These are phyloP conservation scores for Castanea sativa DNA, from an alignment of 306 rosid genomes.

Conservation along the genomic window DNA sequence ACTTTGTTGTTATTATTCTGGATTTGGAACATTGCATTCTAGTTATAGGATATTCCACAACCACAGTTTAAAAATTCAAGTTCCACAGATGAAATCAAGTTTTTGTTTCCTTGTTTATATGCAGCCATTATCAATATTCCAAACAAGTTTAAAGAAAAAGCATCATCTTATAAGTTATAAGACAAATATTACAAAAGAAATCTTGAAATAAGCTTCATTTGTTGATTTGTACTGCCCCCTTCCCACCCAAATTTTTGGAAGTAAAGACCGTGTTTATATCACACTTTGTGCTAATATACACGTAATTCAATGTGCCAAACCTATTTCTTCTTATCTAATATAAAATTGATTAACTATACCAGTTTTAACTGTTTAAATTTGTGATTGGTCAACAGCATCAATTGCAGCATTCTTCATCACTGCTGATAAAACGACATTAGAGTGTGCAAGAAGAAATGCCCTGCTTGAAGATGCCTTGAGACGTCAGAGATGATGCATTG, in stretches of 20 bases:
- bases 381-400: slow-evolving; percentile 61
- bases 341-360: slow-evolving; percentile 1
- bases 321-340: neutral
- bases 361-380: slow-evolving; percentile 11
- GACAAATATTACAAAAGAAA: no score
- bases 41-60: neutral
- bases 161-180: neutral
- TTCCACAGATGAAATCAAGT: neutral
- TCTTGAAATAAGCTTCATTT: no score
- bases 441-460: slow-evolving; percentile 83
- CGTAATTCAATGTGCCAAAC: neutral
- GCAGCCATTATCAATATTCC: neutral
- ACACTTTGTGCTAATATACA: neutral
- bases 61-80: neutral
- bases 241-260: neutral
- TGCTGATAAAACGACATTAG: slow-evolving; percentile 80
- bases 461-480: slow-evolving; percentile 61
- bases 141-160: neutral
- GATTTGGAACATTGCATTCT: neutral
- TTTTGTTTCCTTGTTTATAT: neutral
- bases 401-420: slow-evolving; percentile 76
- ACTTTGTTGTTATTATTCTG: neutral
- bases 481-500: slow-evolving; percentile 33
- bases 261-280: neutral
- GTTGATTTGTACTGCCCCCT: neutral